These are phyloP conservation scores for Cadophora luteo-olivacea DNA, from an alignment of 2,329 filamentous ascomycete species.

Conservation along the genomic window DNA sequence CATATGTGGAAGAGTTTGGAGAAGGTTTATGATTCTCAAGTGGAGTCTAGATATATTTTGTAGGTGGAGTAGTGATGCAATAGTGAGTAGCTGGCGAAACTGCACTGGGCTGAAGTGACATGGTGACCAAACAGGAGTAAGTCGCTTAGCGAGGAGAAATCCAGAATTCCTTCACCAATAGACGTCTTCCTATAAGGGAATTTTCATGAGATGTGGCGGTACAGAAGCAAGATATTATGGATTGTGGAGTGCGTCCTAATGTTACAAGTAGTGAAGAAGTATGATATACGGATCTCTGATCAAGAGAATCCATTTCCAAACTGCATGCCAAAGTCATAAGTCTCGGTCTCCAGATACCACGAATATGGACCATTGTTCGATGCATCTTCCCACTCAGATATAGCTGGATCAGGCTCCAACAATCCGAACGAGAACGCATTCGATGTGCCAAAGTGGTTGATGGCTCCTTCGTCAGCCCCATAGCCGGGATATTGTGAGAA, in stretches of 20 bases:
- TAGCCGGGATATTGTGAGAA: neutral
- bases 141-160: too few species aligned
- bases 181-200: too few species aligned
- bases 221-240: too few species aligned
- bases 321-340: neutral
- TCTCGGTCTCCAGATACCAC: neutral
- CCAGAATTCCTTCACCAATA: too few species aligned
- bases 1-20: neutral
- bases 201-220: too few species aligned
- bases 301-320: neutral
- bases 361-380: neutral
- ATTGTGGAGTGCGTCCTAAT: too few species aligned
- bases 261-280: neutral
- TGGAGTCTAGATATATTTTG: neutral
- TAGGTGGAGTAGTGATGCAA: neutral
- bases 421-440: neutral
- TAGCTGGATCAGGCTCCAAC: neutral
- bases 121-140: too few species aligned
- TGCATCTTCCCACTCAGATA: neutral
- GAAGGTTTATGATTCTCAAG: neutral
- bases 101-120: too few species aligned
- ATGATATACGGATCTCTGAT: neutral
- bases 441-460: too few species aligned
- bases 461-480: neutral
- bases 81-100: too few species aligned